Conservation (phyloP, 1,284 basidiomycete genomes). For the Cerrena zonata region DNA sequence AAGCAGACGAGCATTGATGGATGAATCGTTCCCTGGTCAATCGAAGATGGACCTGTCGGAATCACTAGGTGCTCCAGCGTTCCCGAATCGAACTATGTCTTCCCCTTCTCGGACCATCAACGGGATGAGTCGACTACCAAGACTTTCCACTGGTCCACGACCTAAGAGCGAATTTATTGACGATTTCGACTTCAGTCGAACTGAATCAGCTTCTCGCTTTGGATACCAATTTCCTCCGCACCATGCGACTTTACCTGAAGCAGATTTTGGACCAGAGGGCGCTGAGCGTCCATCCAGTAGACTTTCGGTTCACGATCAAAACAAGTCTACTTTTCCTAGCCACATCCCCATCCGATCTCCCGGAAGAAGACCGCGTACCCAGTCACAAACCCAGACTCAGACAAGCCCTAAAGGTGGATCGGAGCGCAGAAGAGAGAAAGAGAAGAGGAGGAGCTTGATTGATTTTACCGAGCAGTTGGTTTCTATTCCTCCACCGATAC, state of each 20-base stretch:
- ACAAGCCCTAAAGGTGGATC: slow-evolving; percentile 1
- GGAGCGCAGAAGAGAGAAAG: slow-evolving; percentile 20
- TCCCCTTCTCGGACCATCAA: neutral
- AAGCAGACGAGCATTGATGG: neutral
- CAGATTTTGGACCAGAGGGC: slow-evolving; percentile 34
- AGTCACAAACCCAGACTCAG: neutral
- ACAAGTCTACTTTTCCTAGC: slow-evolving; percentile 21
- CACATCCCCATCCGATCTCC: slow-evolving; percentile 43
- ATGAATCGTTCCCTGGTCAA: neutral
- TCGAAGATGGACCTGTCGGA: neutral
- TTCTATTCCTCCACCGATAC: slow-evolving; percentile 22
- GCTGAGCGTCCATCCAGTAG: slow-evolving; percentile 21
- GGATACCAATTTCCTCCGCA: slow-evolving; percentile 38
- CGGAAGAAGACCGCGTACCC: slow-evolving; percentile 9
- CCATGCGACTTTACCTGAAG: slow-evolving; percentile 30
- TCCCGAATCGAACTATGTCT: neutral
- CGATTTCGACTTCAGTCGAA: slow-evolving; percentile 2
- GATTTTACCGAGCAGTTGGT: slow-evolving; percentile 27
- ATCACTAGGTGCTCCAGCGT: neutral
- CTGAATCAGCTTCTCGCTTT: slow-evolving; percentile 27
- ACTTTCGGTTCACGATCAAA: slow-evolving; percentile 8
- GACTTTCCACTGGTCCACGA: neutral
- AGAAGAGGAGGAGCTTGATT: slow-evolving; percentile 26
- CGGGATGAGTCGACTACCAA: neutral
- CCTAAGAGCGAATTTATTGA: slow-evolving; percentile 6